These are phyloP conservation scores for Lepiota subincarnata DNA, from an alignment of 768 basidiomycete genomes.

Conservation along the genomic window DNA sequence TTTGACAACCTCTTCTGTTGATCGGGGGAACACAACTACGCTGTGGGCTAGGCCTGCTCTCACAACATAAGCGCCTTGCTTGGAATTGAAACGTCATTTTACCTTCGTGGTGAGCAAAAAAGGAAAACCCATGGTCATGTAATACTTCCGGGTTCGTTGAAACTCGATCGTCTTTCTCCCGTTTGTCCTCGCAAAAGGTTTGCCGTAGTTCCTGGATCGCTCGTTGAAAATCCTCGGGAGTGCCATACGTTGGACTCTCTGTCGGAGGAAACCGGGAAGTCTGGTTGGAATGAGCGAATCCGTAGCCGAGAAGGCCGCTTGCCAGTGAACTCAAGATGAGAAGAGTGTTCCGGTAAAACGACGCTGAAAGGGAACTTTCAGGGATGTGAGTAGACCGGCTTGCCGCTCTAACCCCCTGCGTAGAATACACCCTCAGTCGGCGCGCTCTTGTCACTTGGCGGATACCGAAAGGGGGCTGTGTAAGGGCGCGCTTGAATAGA, in stretches of 20 bases:
- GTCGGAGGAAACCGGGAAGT: too few relatives aligned
- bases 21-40: constrained; percentile 62
- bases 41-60: constrained; percentile 41
- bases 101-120: constrained; percentile 51
- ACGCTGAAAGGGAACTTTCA: too few relatives aligned
- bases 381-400: too few relatives aligned
- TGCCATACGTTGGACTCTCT: constrained; percentile 37
- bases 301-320: too few relatives aligned
- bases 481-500: too few relatives aligned
- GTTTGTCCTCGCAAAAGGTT: constrained; percentile 30
- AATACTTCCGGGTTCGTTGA: constrained; percentile 53
- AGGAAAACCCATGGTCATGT: constrained; percentile 50
- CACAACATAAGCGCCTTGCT: constrained; percentile 1
- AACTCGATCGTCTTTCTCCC: constrained; percentile 24
- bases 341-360: too few relatives aligned
- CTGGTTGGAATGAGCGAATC: too few relatives aligned
- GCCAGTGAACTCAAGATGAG: too few relatives aligned
- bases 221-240: constrained; percentile 44
- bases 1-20: constrained; percentile 78
- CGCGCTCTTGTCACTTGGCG: too few relatives aligned
- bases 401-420: too few relatives aligned
- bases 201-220: constrained; percentile 49
- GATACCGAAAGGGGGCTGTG: too few relatives aligned
- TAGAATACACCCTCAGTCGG: too few relatives aligned
- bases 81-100: constrained; percentile 8